These are phyloP conservation scores for Diplocarpon rosae DNA, from an alignment of 2,329 filamentous ascomycete species.

Conservation along the genomic window DNA sequence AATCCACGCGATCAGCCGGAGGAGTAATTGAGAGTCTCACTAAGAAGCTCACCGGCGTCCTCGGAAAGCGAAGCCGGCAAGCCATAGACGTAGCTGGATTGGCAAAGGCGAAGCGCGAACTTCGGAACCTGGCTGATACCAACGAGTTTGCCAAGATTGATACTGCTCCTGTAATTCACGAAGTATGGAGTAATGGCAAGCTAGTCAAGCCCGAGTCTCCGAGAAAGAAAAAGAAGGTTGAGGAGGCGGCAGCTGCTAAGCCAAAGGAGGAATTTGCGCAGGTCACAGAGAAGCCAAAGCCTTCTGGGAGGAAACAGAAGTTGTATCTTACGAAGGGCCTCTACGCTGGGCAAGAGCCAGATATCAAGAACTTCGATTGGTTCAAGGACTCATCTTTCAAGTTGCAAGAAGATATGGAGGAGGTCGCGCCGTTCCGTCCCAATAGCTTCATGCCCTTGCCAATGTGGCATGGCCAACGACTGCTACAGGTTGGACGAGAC, in stretches of 20 bases:
- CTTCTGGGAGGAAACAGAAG: slow-evolving; percentile 20
- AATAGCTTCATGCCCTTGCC: slow-evolving; percentile 60
- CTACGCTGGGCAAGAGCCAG: slow-evolving; percentile 65
- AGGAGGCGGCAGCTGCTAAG: slow-evolving; percentile 23
- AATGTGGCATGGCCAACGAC: slow-evolving; percentile 64
- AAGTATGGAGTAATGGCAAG: slow-evolving; percentile 56
- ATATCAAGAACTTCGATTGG: slow-evolving; percentile 14
- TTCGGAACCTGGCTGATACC: slow-evolving; percentile 49
- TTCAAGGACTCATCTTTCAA: slow-evolving; percentile 17
- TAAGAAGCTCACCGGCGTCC: slow-evolving; percentile 36
- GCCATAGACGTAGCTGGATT: slow-evolving; percentile 33
- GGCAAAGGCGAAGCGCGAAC: slow-evolving; percentile 42
- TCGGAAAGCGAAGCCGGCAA: slow-evolving; percentile 52
- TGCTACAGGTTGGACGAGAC: slow-evolving; percentile 61
- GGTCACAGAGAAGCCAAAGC: slow-evolving; percentile 10
- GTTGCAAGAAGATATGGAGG: slow-evolving; percentile 41
- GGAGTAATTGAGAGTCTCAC: slow-evolving; percentile 33
- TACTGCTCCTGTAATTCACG: slow-evolving; percentile 43
- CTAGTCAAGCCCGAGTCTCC: slow-evolving; percentile 35
- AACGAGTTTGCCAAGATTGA: slow-evolving; percentile 52
- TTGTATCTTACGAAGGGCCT: slow-evolving; percentile 68
- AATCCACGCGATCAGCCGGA: slow-evolving; percentile 34
- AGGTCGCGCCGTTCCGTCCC: slow-evolving; percentile 37
- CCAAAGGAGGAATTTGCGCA: slow-evolving; percentile 7
- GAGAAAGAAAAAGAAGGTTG: slow-evolving; percentile 26